phyloP scores from a whole-genome alignment of 2,329 filamentous ascomycete genomes.

The Trichoderma koningiopsis region DNA sequence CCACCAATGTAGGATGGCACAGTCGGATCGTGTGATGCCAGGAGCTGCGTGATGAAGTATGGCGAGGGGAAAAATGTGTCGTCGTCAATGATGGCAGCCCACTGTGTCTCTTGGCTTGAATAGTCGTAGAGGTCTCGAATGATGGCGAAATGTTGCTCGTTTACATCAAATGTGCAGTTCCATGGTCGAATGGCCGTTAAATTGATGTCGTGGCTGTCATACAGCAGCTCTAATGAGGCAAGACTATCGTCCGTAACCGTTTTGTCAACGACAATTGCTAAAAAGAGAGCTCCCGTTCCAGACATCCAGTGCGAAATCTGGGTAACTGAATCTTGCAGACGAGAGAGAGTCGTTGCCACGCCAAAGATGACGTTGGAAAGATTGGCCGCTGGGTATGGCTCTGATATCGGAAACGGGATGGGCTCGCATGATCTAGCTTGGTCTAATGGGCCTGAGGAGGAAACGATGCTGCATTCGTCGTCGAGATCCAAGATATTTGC shows the following conservation, averaged over 20 bases:
- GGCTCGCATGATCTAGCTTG: conserved; percentile 41
- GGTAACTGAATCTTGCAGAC: conserved; percentile 53
- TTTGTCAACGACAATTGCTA: conserved; percentile 53
- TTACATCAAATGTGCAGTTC: conserved; percentile 43
- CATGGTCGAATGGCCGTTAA: conserved; percentile 40
- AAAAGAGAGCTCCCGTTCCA: conserved; percentile 52
- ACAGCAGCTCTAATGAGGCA: conserved; percentile 35
- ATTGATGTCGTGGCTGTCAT: conserved; percentile 38
- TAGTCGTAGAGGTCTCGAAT: conserved; percentile 52
- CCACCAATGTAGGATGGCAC: conserved; percentile 57
- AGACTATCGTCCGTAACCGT: conserved; percentile 28
- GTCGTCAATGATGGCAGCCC: conserved; percentile 62
- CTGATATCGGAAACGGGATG: conserved; percentile 51
- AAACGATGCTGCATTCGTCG: conserved; percentile 31
- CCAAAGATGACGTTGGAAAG: conserved; percentile 60
- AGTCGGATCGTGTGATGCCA: conserved; percentile 52
- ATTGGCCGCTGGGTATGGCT: conserved; percentile 44
- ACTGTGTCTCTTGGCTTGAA: conserved; percentile 48
- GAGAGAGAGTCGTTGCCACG: conserved; percentile 55
- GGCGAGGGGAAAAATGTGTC: conserved; percentile 65
- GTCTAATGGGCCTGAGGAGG: background rate
- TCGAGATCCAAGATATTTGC: conserved; percentile 37
- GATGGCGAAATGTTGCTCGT: conserved; percentile 61
- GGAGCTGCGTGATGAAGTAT: conserved; percentile 49
- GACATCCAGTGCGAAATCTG: conserved; percentile 60